Evolutionary conservation across 2,329 filamentous ascomycete genomes (phyloP).

Genomic region (Cercospora beticola): DNA sequence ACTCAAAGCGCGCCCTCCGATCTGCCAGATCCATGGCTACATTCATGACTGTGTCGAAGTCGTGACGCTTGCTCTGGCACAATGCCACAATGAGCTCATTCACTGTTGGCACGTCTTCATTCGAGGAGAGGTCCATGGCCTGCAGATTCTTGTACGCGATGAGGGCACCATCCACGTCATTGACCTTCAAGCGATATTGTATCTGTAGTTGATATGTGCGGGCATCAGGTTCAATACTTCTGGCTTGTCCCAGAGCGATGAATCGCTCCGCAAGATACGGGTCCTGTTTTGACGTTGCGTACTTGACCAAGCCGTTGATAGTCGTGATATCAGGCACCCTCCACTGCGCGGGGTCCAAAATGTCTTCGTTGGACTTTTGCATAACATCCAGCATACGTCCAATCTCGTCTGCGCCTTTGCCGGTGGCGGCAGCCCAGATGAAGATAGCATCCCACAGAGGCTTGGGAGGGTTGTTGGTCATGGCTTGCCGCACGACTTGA

Average conservation of each 20-base stretch:
- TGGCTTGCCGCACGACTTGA: slow-evolving; percentile 52
- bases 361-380: slow-evolving; percentile 38
- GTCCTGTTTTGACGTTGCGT: slow-evolving; percentile 69
- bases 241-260: slow-evolving; percentile 63
- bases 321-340: slow-evolving; percentile 64
- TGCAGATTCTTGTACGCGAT: slow-evolving; percentile 65
- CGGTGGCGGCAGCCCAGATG: slow-evolving; percentile 71
- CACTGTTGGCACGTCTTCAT: slow-evolving; percentile 62
- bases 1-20: slow-evolving; percentile 66
- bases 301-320: slow-evolving; percentile 73
- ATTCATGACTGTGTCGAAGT: slow-evolving; percentile 70
- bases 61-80: slow-evolving; percentile 58
- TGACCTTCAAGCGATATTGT: slow-evolving; percentile 69
- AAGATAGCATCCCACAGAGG: slow-evolving; percentile 68
- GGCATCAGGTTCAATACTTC: slow-evolving; percentile 65
- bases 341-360: slow-evolving; percentile 46
- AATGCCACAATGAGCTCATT: slow-evolving; percentile 73
- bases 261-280: slow-evolving; percentile 72
- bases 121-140: slow-evolving; percentile 54
- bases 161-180: slow-evolving; percentile 69
- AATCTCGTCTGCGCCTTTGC: slow-evolving; percentile 70
- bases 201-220: slow-evolving; percentile 73
- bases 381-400: slow-evolving; percentile 71
- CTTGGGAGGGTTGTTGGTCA: slow-evolving; percentile 34
- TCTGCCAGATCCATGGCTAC: slow-evolving; percentile 72